Evolutionary conservation across 2,329 filamentous ascomycete genomes (phyloP).

Genomic region (Microsporum audouinii): DNA sequence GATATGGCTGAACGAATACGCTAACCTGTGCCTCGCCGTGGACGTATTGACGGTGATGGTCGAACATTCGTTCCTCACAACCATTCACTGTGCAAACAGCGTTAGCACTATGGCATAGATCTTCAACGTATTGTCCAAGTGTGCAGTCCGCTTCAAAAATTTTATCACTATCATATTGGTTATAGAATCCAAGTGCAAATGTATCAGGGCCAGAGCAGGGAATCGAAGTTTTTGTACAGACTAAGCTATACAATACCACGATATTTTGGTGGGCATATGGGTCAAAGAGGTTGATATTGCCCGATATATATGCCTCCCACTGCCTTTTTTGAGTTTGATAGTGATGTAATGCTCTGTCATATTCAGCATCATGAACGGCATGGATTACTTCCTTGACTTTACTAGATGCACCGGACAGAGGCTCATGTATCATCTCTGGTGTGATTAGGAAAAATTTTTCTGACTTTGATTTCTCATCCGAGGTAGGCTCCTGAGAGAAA

Average conservation of each 20-base stretch:
- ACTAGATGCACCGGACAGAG: conserved; percentile 64
- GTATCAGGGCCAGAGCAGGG: conserved; percentile 85
- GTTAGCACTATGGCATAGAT: conserved; percentile 65
- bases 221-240: conserved; percentile 86
- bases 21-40: conserved; percentile 91
- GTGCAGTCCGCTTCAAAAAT: conserved; percentile 77
- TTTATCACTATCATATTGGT: conserved; percentile 63
- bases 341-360: conserved; percentile 85
- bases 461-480: conserved; percentile 52
- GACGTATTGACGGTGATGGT: conserved; percentile 93
- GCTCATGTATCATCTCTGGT: conserved; percentile 86
- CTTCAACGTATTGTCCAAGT: conserved; percentile 87
- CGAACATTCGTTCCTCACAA: conserved; percentile 77
- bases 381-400: conserved; percentile 89
- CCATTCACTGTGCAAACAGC: conserved; percentile 70
- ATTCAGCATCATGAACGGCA: conserved; percentile 91
- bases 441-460: conserved; percentile 82
- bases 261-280: conserved; percentile 95
- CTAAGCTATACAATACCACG: conserved; percentile 82
- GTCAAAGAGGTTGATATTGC: conserved; percentile 80
- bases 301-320: conserved; percentile 90
- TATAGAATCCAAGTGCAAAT: conserved; percentile 86
- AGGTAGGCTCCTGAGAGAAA: conserved; percentile 24
- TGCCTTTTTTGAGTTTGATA: conserved; percentile 90
- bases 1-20: conserved; percentile 70